Percentiles rank a stretch among this genome's conserved stretches.
These are phyloP conservation scores for Eucalyptus globulus DNA, from an alignment of 345 rosid genomes.

Conservation along the genomic window DNA sequence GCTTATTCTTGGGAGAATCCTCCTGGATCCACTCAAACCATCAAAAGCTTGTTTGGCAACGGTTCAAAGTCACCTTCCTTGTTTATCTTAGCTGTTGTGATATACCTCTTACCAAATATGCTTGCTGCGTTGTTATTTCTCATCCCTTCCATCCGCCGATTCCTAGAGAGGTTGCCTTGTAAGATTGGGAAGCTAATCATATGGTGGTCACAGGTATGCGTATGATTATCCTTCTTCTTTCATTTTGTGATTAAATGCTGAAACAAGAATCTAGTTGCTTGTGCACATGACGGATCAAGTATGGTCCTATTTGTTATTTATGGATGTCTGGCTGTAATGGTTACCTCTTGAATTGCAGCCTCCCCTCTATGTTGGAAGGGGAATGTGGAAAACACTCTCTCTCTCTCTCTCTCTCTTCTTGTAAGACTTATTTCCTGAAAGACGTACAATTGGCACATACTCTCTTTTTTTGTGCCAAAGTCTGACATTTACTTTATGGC, in stretches of 20 bases:
- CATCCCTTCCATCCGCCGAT: slow-evolving; percentile 74
- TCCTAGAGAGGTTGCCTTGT: slow-evolving; percentile 79
- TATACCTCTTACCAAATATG: slow-evolving; percentile 87
- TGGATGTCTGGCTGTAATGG: neutral
- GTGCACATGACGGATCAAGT: neutral
- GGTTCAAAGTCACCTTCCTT: slow-evolving; percentile 54
- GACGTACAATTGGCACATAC: too few species aligned
- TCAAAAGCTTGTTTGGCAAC: slow-evolving; percentile 86
- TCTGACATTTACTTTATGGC: neutral
- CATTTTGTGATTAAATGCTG: neutral
- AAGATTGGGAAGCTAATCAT: slow-evolving; percentile 84
- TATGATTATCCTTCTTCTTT: neutral
- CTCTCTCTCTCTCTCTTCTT: slow-evolving; percentile 19
- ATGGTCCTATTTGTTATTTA: neutral
- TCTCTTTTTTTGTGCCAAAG: neutral
- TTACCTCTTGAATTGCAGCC: slow-evolving; percentile 43
- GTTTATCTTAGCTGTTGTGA: slow-evolving; percentile 70
- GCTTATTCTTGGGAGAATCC: slow-evolving; percentile 80
- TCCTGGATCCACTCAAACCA: slow-evolving; percentile 80
- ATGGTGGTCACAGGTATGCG: slow-evolving; percentile 98
- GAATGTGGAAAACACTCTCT: slow-evolving; percentile 95
- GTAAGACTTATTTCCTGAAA: too few species aligned
- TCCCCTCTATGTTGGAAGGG: slow-evolving; percentile 94
- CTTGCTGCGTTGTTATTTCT: slow-evolving; percentile 71
- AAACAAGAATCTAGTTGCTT: neutral